Evolutionary conservation across 108 stramenopile genomes (phyloP), one percentile per base, ranked within the genome.

Genomic region (Craspedostauros australis): DNA sequence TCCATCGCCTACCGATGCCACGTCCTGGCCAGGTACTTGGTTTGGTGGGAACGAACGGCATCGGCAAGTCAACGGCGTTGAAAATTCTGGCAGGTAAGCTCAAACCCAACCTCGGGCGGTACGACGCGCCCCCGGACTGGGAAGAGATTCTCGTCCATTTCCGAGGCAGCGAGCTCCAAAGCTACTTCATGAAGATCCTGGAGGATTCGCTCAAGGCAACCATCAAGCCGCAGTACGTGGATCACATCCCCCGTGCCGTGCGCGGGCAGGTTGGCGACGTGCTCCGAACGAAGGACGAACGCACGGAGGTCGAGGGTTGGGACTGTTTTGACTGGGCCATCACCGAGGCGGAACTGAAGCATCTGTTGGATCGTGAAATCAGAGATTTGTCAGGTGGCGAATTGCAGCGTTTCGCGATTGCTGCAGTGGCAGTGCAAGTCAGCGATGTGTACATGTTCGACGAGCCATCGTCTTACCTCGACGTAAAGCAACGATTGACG

Each of bases 361-460:
- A 97, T 64, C 80, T 98, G 23, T 32, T 86, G 54, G 91, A 97
- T 57, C 93, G 98, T 28, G 92, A 96, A 20, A 86, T 99, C 37
- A 75, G 76, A 0, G 87, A 95, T 41, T 65, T 99, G 45, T 89
- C 86, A 25, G 98, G 98, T 29, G 98, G 98, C 12, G 98, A 99
- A 74, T 65, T 99, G 48, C 98, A 99, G 76, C 85, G 98, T 16
- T 99, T 98, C 68, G 96, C 97, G 11, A 98, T 97, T 66, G 88
- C 87, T 23, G 82, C 84, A 7, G 93, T 95, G 46, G 84, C 84
- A 6, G 86, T 95, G 6, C 93, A 96, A 57, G 39, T 64, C n/a
- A 75, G 82, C 37, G 96, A 99, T 70, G 97, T 98, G 14, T 99
- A 99, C 84, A 97, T 99, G 96, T 98, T 98, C 74, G 98, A 99